Percentiles rank a stretch among this genome's conserved stretches.
These are phyloP conservation scores for Corylus heterophylla DNA, from an alignment of 306 rosid species.

Conservation along the genomic window DNA sequence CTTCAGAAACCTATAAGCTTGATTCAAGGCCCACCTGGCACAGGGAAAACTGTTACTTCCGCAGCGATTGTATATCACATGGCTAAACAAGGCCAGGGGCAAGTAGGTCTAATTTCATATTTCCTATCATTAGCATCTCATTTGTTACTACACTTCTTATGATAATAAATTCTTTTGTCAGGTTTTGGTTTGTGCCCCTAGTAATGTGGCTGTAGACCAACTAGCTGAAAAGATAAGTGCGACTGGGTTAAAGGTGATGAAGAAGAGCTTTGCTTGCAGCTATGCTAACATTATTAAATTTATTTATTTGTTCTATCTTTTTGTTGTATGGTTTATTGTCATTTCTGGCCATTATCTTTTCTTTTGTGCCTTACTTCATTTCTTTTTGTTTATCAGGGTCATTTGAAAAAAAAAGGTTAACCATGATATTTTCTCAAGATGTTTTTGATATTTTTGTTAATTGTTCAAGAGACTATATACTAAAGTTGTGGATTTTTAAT, in stretches of 20 bases:
- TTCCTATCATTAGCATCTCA: not conserved
- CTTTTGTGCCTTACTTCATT: too few species aligned
- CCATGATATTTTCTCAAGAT: not conserved
- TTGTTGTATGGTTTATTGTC: not conserved
- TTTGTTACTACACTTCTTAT: not conserved
- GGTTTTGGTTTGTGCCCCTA: conserved; percentile 99
- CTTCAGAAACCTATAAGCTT: conserved; percentile 98
- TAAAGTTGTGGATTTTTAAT: not conserved
- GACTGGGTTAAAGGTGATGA: conserved; percentile 92
- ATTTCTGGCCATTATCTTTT: not conserved
- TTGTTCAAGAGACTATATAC: not conserved
- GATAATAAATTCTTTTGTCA: conserved; percentile 27
- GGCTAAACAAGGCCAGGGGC: conserved; percentile 99
- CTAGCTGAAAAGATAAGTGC: conserved; percentile 98
- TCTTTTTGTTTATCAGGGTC: not conserved
- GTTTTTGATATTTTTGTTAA: not conserved
- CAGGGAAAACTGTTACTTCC: conserved; percentile 98
- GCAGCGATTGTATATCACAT: conserved; percentile 99
- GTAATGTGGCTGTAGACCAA: conserved; percentile 97
- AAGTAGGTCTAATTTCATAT: conserved; percentile 42
- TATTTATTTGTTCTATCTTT: conserved; percentile 4
- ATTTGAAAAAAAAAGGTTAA: not conserved
- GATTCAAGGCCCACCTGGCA: conserved; percentile 99
- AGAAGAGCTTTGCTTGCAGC: not conserved
- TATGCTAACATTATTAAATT: not conserved